Percentiles rank a stretch among this genome's conserved stretches.
phyloP scores from a whole-genome alignment of 148 eudicot genomes.

The Vaccinium darrowii region DNA sequence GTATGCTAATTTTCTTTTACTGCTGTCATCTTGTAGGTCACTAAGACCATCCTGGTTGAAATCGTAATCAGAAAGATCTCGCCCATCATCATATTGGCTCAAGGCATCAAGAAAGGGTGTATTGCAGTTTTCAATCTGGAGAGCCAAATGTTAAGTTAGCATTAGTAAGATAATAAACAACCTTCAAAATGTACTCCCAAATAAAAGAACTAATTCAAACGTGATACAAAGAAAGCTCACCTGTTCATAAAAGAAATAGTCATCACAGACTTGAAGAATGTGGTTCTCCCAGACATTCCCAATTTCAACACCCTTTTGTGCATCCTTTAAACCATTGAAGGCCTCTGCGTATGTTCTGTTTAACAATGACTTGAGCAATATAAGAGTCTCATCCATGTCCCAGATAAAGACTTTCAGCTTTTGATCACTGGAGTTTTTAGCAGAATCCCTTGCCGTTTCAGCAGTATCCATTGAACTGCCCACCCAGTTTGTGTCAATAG shows the following conservation, averaged over 20 bases:
- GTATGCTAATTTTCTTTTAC: constrained; percentile 75
- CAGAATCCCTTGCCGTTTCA: background rate
- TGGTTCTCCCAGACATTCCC: constrained; percentile 84
- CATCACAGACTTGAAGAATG: constrained; percentile 79
- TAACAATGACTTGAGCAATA: constrained; percentile 84
- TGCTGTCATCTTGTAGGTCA: constrained; percentile 50
- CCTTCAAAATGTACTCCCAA: background rate
- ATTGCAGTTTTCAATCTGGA: constrained; percentile 78
- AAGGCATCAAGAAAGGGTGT: constrained; percentile 64
- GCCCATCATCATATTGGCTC: constrained; percentile 65
- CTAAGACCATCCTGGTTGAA: constrained; percentile 62
- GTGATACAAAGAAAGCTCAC: constrained; percentile 28
- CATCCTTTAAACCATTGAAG: constrained; percentile 74
- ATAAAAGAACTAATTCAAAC: background rate
- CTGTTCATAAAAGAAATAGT: constrained; percentile 84
- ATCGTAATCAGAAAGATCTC: constrained; percentile 72
- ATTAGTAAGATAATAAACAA: constrained; percentile 5
- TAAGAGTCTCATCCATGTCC: constrained; percentile 99
- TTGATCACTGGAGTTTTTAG: background rate
- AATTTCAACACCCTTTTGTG: constrained; percentile 65
- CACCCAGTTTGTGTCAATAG: background rate
- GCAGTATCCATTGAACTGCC: constrained; percentile 1
- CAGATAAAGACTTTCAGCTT: constrained; percentile 67
- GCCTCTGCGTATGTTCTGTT: constrained; percentile 68
- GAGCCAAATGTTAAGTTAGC: constrained; percentile 12